Percentiles rank a stretch among this genome's conserved stretches.
phyloP scores from a whole-genome alignment of 208 protist species.

The Leishmania braziliensis region DNA sequence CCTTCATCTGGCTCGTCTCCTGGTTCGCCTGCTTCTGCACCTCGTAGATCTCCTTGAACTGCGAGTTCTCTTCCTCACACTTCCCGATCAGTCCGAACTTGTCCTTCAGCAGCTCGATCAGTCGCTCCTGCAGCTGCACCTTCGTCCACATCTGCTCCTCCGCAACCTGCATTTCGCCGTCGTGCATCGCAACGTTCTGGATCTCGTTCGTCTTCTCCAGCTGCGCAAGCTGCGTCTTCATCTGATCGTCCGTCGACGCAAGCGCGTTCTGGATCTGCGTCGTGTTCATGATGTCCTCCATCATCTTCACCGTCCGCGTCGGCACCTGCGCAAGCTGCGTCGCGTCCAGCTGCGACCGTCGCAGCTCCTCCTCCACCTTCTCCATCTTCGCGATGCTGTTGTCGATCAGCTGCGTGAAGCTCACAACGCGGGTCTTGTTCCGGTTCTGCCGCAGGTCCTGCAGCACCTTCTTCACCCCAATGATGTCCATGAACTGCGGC shows the following conservation, averaged over 20 bases:
- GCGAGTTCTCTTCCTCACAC: slow-evolving; percentile 78
- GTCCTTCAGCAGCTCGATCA: slow-evolving; percentile 78
- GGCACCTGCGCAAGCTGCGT: slow-evolving; percentile 75
- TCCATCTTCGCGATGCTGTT: slow-evolving; percentile 81
- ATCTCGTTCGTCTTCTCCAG: slow-evolving; percentile 83
- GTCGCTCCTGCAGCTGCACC: slow-evolving; percentile 79
- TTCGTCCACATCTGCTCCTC: slow-evolving; percentile 89
- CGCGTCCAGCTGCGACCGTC: slow-evolving; percentile 65
- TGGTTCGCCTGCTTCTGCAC: slow-evolving; percentile 82
- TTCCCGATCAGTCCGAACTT: slow-evolving; percentile 79
- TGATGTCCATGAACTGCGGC: slow-evolving; percentile 83
- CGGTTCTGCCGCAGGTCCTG: slow-evolving; percentile 79
- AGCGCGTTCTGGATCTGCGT: slow-evolving; percentile 78
- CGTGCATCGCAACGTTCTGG: slow-evolving; percentile 78
- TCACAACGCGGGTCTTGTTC: slow-evolving; percentile 84
- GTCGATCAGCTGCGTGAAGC: slow-evolving; percentile 80
- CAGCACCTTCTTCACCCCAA: slow-evolving; percentile 78
- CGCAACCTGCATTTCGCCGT: slow-evolving; percentile 84
- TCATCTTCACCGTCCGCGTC: slow-evolving; percentile 63
- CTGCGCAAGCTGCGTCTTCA: slow-evolving; percentile 78
- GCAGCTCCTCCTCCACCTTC: slow-evolving; percentile 78
- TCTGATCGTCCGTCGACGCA: slow-evolving; percentile 77
- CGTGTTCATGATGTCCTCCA: slow-evolving; percentile 85
- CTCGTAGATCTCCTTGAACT: slow-evolving; percentile 79
- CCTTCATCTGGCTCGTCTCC: slow-evolving; percentile 79